These are phyloP conservation scores for Austropuccinia psidii DNA, from an alignment of 1,284 basidiomycete species.

Conservation along the genomic window DNA sequence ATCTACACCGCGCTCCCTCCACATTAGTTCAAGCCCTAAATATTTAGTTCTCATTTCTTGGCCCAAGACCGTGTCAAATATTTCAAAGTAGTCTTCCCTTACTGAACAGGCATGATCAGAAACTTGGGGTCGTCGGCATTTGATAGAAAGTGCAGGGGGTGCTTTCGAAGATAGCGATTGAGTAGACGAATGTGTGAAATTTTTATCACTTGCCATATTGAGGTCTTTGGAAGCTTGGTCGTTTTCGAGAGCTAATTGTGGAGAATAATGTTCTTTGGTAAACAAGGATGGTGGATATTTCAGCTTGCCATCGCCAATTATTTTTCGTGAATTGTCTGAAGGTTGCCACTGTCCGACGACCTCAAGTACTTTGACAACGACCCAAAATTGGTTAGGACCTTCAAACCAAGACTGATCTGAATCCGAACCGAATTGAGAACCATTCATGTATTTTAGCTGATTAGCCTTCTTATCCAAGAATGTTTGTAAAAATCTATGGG, in stretches of 20 bases:
- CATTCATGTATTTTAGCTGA: not conserved
- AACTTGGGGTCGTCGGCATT: not conserved
- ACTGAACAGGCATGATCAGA: constrained; percentile 11
- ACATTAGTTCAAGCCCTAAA: constrained; percentile 25
- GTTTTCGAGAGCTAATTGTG: not conserved
- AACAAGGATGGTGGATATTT: constrained; percentile 9
- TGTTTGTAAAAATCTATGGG: constrained; percentile 28
- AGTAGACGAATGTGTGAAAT: not conserved
- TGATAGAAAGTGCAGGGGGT: not conserved
- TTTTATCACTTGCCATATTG: no score
- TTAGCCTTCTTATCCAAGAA: constrained; percentile 14
- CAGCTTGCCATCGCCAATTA: constrained; percentile 13
- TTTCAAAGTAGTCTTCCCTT: constrained; percentile 29
- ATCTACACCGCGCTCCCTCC: constrained; percentile 20
- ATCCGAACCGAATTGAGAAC: not conserved
- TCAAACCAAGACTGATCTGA: not conserved
- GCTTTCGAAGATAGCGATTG: not conserved
- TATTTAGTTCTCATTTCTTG: constrained; percentile 11
- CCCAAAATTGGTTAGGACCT: constrained; percentile 26
- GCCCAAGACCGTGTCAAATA: constrained; percentile 19
- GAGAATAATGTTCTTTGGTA: no score
- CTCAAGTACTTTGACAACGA: constrained; percentile 22
- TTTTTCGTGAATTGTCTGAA: not conserved
- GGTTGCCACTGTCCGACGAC: constrained; percentile 13
- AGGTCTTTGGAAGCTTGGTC: no score